Evolutionary conservation across 2,329 filamentous ascomycete species (phyloP).

Genomic region (Akanthomyces lecanii): DNA sequence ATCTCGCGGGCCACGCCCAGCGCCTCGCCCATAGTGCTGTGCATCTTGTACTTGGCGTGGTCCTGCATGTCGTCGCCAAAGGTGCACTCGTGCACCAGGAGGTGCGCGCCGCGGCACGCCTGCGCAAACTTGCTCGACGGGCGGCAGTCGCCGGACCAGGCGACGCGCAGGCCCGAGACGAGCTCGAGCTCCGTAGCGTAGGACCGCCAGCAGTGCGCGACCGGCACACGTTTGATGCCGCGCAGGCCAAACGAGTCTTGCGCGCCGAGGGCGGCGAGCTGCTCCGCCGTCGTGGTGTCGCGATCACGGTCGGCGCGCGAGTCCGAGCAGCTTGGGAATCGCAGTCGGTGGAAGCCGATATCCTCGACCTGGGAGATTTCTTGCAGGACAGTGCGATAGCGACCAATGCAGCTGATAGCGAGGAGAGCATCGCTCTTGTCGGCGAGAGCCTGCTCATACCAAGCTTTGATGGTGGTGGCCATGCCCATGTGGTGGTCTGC

Average conservation of each 20-base stretch:
- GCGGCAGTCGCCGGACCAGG: slow-evolving; percentile 91
- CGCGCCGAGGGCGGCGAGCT: slow-evolving; percentile 32
- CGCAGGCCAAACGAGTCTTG: slow-evolving; percentile 54
- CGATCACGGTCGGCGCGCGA: slow-evolving; percentile 22
- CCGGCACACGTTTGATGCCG: slow-evolving; percentile 61
- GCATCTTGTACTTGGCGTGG: slow-evolving; percentile 83
- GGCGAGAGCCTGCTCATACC: slow-evolving; percentile 55
- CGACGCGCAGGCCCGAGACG: slow-evolving; percentile 74
- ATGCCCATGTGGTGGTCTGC: slow-evolving; percentile 94
- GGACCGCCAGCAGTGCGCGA: slow-evolving; percentile 75
- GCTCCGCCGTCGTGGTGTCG: slow-evolving; percentile 31
- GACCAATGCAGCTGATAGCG: slow-evolving; percentile 62
- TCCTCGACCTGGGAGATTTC: slow-evolving; percentile 80
- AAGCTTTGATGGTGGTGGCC: slow-evolving; percentile 74
- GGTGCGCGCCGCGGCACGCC: slow-evolving; percentile 70
- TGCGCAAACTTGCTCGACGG: slow-evolving; percentile 65
- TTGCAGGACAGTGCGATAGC: slow-evolving; percentile 70
- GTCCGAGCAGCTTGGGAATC: slow-evolving; percentile 30
- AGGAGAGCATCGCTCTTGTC: slow-evolving; percentile 44
- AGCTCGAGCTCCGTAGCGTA: slow-evolving; percentile 76
- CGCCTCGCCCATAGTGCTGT: slow-evolving; percentile 84
- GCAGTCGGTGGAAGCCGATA: slow-evolving; percentile 58
- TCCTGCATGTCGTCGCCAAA: slow-evolving; percentile 80
- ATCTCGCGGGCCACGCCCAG: slow-evolving; percentile 72
- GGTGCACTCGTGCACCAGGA: slow-evolving; percentile 92